Conservation (phyloP, 225 moss, liverwort and hornwort species). For the Neckera pumila region DNA sequence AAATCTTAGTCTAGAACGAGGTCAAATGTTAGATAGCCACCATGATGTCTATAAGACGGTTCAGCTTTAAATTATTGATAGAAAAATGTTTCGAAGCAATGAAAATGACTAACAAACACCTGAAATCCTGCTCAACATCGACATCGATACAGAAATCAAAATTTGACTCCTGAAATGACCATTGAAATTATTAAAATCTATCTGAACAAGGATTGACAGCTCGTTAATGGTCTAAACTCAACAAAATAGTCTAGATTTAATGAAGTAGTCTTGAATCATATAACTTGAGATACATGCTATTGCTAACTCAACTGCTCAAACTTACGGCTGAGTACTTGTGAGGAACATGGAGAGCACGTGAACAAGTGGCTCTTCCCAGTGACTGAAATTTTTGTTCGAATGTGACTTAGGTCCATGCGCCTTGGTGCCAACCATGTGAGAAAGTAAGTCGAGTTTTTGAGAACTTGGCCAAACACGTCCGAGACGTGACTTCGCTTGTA, state of each 20-base stretch:
- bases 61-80: not conserved
- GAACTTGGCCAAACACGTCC: constrained; percentile 63
- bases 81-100: not conserved
- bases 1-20: not conserved
- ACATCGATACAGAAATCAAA: not conserved
- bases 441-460: constrained; percentile 52
- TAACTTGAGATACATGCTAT: not conserved
- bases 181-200: not conserved
- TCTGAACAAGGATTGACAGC: not conserved
- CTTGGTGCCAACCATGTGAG: constrained; percentile 70
- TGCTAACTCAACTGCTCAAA: not conserved
- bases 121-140: not conserved
- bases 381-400: not conserved
- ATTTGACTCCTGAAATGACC: not conserved
- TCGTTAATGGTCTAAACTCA: not conserved
- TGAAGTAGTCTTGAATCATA: not conserved
- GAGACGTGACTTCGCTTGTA: constrained; percentile 46
- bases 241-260: not conserved
- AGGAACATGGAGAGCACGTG: not conserved
- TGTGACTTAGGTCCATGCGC: constrained; percentile 51
- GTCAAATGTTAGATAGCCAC: not conserved
- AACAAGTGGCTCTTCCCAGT: not conserved
- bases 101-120: not conserved
- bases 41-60: not conserved
- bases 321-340: not conserved